These are phyloP conservation scores for Globisporangium rhizosaccharum DNA, from an alignment of 352 stramenopile genomes.

Conservation along the genomic window DNA sequence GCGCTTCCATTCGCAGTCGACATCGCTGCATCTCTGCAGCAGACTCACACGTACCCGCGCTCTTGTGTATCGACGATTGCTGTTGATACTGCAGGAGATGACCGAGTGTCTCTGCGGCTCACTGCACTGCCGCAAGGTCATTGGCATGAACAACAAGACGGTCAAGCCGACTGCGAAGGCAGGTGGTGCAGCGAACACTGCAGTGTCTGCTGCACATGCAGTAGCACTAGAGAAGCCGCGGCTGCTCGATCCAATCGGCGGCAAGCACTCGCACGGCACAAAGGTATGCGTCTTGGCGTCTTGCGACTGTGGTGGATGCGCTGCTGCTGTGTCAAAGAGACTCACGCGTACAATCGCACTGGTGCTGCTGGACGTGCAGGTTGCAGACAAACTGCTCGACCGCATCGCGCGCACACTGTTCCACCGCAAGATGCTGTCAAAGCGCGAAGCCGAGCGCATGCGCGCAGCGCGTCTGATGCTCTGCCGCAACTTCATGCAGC, in stretches of 20 bases:
- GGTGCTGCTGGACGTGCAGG: slow-evolving; percentile 19
- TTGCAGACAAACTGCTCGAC: slow-evolving; percentile 51
- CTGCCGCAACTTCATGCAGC: slow-evolving; percentile 42
- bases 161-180: slow-evolving; percentile 21
- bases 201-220: not conserved
- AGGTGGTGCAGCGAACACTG: not conserved
- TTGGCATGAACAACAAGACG: slow-evolving; percentile 63
- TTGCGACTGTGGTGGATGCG: too few species aligned
- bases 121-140: slow-evolving; percentile 60
- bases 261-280: slow-evolving; percentile 26
- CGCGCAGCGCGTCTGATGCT: slow-evolving; percentile 52
- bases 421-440: slow-evolving; percentile 41
- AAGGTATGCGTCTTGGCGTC: slow-evolving; percentile 22
- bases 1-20: too few species aligned
- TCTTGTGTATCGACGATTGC: not conserved
- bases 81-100: slow-evolving; percentile 40
- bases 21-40: slow-evolving; percentile 9
- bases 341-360: not conserved
- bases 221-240: slow-evolving; percentile 15
- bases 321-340: not conserved
- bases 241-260: slow-evolving; percentile 41
- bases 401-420: slow-evolving; percentile 38
- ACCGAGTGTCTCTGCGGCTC: slow-evolving; percentile 62
- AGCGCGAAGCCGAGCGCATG: slow-evolving; percentile 38
- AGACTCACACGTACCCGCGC: slow-evolving; percentile 2